Conservation (phyloP, 2,329 filamentous ascomycete species). For the Phialocephala sp. region DNA sequence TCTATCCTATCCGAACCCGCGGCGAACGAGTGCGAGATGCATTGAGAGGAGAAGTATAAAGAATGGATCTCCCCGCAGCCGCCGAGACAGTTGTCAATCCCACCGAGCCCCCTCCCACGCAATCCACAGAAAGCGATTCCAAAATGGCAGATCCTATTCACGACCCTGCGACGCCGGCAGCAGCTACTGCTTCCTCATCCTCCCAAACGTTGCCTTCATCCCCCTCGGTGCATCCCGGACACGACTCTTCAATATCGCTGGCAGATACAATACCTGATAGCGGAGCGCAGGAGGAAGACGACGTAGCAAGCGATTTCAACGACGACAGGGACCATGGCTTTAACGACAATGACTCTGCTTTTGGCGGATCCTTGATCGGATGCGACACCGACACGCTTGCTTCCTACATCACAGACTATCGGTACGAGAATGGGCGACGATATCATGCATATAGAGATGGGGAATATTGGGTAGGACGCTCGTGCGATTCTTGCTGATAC, state of each 20-base stretch:
- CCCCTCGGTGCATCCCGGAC: not conserved
- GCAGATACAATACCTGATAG: constrained; percentile 9
- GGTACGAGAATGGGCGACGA: constrained; percentile 51
- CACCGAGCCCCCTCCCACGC: not conserved
- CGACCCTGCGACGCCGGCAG: not conserved
- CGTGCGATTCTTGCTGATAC: not conserved
- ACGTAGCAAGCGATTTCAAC: constrained; percentile 5
- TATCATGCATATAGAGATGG: constrained; percentile 50
- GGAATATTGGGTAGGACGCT: constrained; percentile 40
- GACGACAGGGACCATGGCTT: constrained; percentile 7
- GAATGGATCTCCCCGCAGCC: not conserved
- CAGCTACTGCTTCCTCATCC: not conserved
- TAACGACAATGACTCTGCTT: constrained; percentile 29
- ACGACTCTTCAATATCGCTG: constrained; percentile 25
- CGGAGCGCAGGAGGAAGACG: constrained; percentile 1
- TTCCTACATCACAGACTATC: constrained; percentile 33
- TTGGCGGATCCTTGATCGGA: constrained; percentile 30
- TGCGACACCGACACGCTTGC: constrained; percentile 32
- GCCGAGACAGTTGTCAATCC: not conserved
- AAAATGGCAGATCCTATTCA: not conserved
- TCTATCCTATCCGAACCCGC: not conserved
- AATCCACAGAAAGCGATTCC: not conserved
- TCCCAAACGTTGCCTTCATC: not conserved
- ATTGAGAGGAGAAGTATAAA: not conserved
- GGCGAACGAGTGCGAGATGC: not conserved